Base-by-base conservation (phyloP, 257 asterid genomes). In the Avicennia marina region DNA sequence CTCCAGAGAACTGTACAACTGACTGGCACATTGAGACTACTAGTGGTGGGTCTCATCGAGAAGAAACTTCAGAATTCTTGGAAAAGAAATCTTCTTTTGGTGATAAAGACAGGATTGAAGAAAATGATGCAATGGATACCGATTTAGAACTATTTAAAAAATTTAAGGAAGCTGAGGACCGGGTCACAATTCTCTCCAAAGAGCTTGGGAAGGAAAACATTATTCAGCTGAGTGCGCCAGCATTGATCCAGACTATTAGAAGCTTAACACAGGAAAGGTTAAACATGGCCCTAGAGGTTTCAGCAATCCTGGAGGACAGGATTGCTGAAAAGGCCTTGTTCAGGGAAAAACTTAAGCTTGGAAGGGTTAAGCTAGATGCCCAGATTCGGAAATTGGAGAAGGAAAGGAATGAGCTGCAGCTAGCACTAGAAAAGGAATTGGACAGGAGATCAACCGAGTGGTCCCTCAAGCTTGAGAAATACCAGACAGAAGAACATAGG, bases 401-500 rank as follows among this genome's bases (percentile, higher is more conserved):
- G 73, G 99, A 89, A 68, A 94, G 84, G 71, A 75, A 70, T 26
- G 97, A 94, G 67, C 46, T 85, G 65, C 95, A 94, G 74, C 66
- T 75, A n/a, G 63, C 85, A 24, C 80, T 94, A 38, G 97, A 94
- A 70, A 84, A 78, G 68, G 97, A 94, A 60, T 66, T 94, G 70
- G 99, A 94, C 63, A 78, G 97, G 72, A 84, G 97, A 76, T 90
- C 97, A 22, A 72, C 52, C 31, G 97, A 94, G 54, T 89, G 99
- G 99, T 82, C 93, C 11, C 67, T 55, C 59, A 94, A 86, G 75
- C 93, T 86, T 44, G 94, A 94, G 73, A 94, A 77, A 67, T 82
- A 86, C 67, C 89, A 86, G 72, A 66, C 78, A 21, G 97, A 84
- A 83, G 99, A 94, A 66, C 91, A 84, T 33, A 79, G 94, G 76